Conservation (phyloP, 495 filamentous ascomycete species). For the Lentithecium fluviatile region DNA sequence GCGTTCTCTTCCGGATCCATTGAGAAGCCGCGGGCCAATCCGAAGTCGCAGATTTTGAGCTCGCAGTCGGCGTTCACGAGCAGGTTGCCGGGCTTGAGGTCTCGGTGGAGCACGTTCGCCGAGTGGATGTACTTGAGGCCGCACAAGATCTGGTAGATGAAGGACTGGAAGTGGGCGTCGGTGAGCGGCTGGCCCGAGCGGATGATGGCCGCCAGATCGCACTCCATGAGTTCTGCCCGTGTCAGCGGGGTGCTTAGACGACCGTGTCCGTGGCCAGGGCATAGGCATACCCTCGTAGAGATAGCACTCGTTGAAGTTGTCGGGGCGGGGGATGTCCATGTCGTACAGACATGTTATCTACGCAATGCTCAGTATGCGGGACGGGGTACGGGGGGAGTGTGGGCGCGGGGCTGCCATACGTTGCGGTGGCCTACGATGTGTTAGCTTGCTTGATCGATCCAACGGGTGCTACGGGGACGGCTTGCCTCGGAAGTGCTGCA, state of each 20-base stretch:
- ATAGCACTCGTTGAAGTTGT: slow-evolving; percentile 99
- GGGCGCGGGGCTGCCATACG: slow-evolving; percentile 46
- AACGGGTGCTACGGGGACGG: neutral
- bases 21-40: slow-evolving; percentile 87
- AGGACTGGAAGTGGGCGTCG: slow-evolving; percentile 99
- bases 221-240: slow-evolving; percentile 90
- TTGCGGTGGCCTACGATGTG: slow-evolving; percentile 58
- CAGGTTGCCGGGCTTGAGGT: slow-evolving; percentile 95
- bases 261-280: neutral
- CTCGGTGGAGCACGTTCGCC: slow-evolving; percentile 95
- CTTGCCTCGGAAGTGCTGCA: slow-evolving; percentile 90
- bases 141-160: slow-evolving; percentile 99
- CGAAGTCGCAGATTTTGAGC: slow-evolving; percentile 98
- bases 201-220: slow-evolving; percentile 97
- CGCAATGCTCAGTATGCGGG: slow-evolving; percentile 11
- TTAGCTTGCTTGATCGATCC: slow-evolving; percentile 20
- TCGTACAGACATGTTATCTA: slow-evolving; percentile 99
- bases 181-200: slow-evolving; percentile 96
- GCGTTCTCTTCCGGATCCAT: slow-evolving; percentile 93
- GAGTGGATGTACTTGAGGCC: slow-evolving; percentile 99
- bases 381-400: slow-evolving; percentile 5
- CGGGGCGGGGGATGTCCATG: slow-evolving; percentile 97
- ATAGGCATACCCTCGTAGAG: slow-evolving; percentile 85
- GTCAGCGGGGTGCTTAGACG: slow-evolving; percentile 24
- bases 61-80: slow-evolving; percentile 99